Evolutionary conservation across 2,329 filamentous ascomycete genomes (phyloP).

Genomic region (Clarireedia homoeocarpa): DNA sequence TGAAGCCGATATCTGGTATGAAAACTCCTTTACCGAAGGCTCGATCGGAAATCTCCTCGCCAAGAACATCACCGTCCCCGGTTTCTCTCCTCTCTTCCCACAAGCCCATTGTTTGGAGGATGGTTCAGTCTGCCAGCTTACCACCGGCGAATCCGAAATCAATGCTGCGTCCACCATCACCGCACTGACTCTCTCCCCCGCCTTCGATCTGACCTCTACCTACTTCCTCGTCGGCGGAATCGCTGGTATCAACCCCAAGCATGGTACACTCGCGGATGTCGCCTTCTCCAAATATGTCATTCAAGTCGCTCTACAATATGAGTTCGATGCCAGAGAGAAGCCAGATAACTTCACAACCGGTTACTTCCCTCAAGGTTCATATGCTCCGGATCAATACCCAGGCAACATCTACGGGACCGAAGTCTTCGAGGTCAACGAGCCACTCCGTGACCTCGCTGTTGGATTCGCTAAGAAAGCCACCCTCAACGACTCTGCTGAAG

Average conservation of each 20-base stretch:
- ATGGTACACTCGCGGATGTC: slow-evolving; percentile 57
- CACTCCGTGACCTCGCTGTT: slow-evolving; percentile 46
- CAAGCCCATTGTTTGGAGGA: slow-evolving; percentile 55
- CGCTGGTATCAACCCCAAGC: slow-evolving; percentile 63
- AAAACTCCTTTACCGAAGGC: slow-evolving; percentile 37
- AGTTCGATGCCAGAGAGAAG: slow-evolving; percentile 64
- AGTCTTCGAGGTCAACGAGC: slow-evolving; percentile 58
- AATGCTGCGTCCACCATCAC: slow-evolving; percentile 63
- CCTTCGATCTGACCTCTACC: slow-evolving; percentile 57
- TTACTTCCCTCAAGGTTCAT: slow-evolving; percentile 58
- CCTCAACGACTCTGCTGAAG: slow-evolving; percentile 43
- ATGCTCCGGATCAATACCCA: slow-evolving; percentile 49
- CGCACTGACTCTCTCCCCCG: slow-evolving; percentile 51
- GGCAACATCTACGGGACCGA: slow-evolving; percentile 57
- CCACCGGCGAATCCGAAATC: slow-evolving; percentile 63
- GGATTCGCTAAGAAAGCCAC: slow-evolving; percentile 42
- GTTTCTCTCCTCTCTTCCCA: slow-evolving; percentile 58
- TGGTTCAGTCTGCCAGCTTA: slow-evolving; percentile 58
- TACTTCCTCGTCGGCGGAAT: slow-evolving; percentile 70
- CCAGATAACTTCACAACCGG: slow-evolving; percentile 57
- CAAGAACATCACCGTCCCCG: slow-evolving; percentile 49
- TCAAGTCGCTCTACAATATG: slow-evolving; percentile 69
- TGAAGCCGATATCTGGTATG: slow-evolving; percentile 55
- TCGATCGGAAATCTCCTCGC: slow-evolving; percentile 47
- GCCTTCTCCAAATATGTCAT: slow-evolving; percentile 63